phyloP scores from a whole-genome alignment of 352 stramenopile species.

The Phytophthora ramorum region DNA sequence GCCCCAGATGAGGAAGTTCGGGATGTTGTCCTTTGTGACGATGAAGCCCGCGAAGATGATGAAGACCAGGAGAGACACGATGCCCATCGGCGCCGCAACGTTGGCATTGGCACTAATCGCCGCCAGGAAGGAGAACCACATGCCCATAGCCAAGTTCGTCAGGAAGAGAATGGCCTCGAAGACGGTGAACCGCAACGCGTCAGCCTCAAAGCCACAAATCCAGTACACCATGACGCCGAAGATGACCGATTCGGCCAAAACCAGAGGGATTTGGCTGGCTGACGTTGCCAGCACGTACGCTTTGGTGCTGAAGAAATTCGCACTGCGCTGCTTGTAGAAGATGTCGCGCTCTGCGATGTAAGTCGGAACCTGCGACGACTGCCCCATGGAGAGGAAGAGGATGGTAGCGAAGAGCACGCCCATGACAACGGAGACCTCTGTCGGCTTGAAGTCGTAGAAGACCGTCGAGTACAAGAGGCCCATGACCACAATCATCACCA shows the following conservation, averaged over 20 bases:
- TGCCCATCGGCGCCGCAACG: conserved; percentile 34
- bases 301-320: conserved; percentile 76
- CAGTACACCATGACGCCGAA: conserved; percentile 83
- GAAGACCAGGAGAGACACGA: conserved; percentile 42
- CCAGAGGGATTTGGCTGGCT: conserved; percentile 37
- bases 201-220: conserved; percentile 55
- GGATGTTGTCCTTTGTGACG: conserved; percentile 49
- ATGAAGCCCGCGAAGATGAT: conserved; percentile 59
- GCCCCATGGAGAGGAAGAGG: conserved; percentile 74
- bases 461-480: conserved; percentile 37
- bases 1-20: conserved; percentile 48
- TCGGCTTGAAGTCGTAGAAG: conserved; percentile 39
- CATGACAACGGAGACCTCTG: conserved; percentile 41
- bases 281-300: conserved; percentile 62
- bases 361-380: conserved; percentile 63
- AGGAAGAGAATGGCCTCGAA: conserved; percentile 51
- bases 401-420: conserved; percentile 78
- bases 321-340: conserved; percentile 83
- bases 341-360: conserved; percentile 63
- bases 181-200: conserved; percentile 37
- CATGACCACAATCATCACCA: conserved; percentile 40
- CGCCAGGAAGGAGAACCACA: conserved; percentile 45
- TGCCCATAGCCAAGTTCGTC: conserved; percentile 33
- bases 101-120: conserved; percentile 30
- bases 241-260: conserved; percentile 58